Conservation (phyloP, 1,284 basidiomycete genomes). For the Trametes versicolor region DNA sequence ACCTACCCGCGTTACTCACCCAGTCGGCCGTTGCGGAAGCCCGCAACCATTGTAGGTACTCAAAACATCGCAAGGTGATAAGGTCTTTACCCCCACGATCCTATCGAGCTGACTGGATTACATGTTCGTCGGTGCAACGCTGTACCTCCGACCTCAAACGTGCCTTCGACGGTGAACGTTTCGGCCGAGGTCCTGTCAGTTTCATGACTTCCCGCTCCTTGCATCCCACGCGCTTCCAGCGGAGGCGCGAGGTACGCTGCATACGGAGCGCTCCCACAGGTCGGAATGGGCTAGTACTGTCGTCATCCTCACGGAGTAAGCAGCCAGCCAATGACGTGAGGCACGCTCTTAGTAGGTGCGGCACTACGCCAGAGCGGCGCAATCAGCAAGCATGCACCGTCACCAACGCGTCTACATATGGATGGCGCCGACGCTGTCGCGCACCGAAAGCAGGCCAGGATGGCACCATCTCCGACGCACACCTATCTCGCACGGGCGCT, state of each 20-base stretch:
- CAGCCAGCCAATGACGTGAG: conserved; percentile 19
- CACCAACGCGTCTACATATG: conserved; percentile 11
- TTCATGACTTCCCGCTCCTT: background rate
- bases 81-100: no score
- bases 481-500: conserved; percentile 6
- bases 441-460: background rate
- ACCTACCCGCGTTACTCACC: no score
- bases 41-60: no score
- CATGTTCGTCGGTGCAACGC: no score
- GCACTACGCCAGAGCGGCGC: conserved; percentile 23
- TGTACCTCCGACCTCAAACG: no score
- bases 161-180: no score
- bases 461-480: conserved; percentile 14
- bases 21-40: no score
- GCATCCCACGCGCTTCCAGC: no score
- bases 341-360: conserved; percentile 15
- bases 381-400: conserved; percentile 10
- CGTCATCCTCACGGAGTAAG: conserved; percentile 4
- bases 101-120: no score
- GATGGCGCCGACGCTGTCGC: conserved; percentile 4
- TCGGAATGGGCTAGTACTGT: background rate
- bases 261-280: background rate
- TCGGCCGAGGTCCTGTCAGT: background rate
- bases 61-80: no score
- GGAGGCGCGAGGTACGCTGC: background rate